Conservation (phyloP, 2,329 filamentous ascomycete species). For the Colletotrichum zoysiae region DNA sequence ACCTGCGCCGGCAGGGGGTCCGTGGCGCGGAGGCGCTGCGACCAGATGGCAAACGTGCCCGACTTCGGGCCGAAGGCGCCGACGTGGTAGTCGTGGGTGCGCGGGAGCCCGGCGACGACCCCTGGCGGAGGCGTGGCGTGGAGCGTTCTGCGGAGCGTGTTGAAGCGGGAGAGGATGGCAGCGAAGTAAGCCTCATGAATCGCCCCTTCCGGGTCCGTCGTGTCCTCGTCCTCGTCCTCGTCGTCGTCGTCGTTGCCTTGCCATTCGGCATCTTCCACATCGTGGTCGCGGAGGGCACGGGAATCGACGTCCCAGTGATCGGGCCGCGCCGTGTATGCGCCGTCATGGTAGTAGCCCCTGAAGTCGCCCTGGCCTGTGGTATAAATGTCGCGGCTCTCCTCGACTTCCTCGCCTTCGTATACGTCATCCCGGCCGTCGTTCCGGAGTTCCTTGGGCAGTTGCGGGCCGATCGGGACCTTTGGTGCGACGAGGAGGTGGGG, state of each 20-base stretch:
- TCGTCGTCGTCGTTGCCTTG: constrained; percentile 43
- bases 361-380: constrained; percentile 63
- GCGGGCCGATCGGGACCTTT: constrained; percentile 65
- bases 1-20: constrained; percentile 72
- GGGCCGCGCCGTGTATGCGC: constrained; percentile 78
- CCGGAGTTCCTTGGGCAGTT: constrained; percentile 58
- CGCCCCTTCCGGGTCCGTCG: constrained; percentile 49
- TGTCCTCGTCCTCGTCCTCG: constrained; percentile 49
- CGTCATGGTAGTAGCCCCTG: constrained; percentile 79
- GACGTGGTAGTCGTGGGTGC: constrained; percentile 67
- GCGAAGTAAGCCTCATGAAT: constrained; percentile 77
- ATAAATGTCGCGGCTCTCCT: constrained; percentile 60
- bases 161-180: constrained; percentile 74
- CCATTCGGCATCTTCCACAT: constrained; percentile 44
- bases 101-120: constrained; percentile 65
- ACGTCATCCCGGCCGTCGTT: constrained; percentile 47
- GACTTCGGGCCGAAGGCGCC: constrained; percentile 65
- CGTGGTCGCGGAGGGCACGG: constrained; percentile 47
- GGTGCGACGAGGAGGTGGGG: constrained; percentile 78
- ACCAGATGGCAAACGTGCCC: constrained; percentile 65
- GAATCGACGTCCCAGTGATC: constrained; percentile 48
- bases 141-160: constrained; percentile 72
- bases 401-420: constrained; percentile 48
- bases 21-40: constrained; percentile 61
- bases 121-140: constrained; percentile 65